These are phyloP conservation scores for Rhizopogon salebrosus DNA, from an alignment of 768 basidiomycete genomes.

Conservation along the genomic window DNA sequence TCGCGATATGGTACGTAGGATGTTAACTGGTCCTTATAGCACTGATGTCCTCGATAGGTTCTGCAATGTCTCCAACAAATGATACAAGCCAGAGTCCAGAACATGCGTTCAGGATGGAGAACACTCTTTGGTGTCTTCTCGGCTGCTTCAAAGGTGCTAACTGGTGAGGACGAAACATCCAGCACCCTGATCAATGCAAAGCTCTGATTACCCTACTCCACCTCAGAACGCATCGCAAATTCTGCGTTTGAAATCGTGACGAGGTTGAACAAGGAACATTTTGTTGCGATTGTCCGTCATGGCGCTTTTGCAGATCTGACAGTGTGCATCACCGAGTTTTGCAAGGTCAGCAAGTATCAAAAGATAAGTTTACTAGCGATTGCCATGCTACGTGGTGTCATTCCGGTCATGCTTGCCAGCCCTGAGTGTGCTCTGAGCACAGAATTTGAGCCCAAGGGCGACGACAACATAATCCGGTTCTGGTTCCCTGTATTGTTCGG, in stretches of 20 bases:
- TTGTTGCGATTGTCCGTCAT: constrained; percentile 83
- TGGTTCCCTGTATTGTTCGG: constrained; percentile 97
- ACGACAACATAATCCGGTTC: constrained; percentile 90
- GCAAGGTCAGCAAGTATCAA: constrained; percentile 99
- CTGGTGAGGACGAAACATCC: constrained; percentile 44
- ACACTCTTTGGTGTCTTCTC: constrained; percentile 99
- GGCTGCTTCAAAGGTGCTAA: constrained; percentile 88
- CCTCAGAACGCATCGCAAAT: constrained; percentile 78
- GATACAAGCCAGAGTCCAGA: constrained; percentile 92
- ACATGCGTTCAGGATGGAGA: constrained; percentile 96
- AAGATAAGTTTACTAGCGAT: constrained; percentile 96
- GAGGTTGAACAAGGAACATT: constrained; percentile 86
- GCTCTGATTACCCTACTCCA: background rate
- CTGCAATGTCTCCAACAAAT: constrained; percentile 98
- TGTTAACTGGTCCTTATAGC: background rate
- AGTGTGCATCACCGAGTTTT: constrained; percentile 97
- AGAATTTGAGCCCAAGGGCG: constrained; percentile 37
- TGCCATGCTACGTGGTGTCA: constrained; percentile 90
- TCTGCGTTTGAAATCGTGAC: constrained; percentile 97
- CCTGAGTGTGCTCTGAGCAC: constrained; percentile 55
- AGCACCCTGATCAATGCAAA: background rate
- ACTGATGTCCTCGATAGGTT: constrained; percentile 46
- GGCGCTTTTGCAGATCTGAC: constrained; percentile 95
- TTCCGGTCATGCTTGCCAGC: constrained; percentile 84
- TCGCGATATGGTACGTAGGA: constrained; percentile 79